Percentiles rank a stretch among this genome's conserved stretches.
Conservation (phyloP, 306 rosid species). For the Prunus mira region DNA sequence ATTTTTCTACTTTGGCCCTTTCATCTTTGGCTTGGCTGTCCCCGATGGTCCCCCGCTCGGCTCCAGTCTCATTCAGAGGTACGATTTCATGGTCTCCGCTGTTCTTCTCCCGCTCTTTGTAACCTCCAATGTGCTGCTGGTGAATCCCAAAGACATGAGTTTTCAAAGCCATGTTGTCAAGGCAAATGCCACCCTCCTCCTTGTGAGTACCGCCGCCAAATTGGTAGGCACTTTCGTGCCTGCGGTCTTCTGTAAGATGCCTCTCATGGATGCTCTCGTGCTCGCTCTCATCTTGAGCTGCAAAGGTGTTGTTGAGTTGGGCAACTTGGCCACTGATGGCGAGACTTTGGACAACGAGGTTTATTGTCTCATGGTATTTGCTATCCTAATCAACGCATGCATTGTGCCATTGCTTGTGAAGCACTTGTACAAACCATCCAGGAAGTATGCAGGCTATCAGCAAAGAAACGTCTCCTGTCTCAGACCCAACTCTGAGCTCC, state of each 20-base stretch:
- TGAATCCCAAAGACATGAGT: neutral
- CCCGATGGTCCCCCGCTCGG: constrained; percentile 75
- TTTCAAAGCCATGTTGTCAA: neutral
- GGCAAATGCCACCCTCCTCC: constrained; percentile 13
- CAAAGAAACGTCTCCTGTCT: constrained; percentile 41
- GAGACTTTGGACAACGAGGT: neutral
- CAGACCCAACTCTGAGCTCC: constrained; percentile 36
- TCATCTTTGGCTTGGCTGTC: constrained; percentile 52
- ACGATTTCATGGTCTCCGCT: constrained; percentile 50
- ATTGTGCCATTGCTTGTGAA: constrained; percentile 45
- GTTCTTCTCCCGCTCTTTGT: constrained; percentile 43
- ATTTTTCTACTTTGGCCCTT: constrained; percentile 32
- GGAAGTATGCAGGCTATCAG: constrained; percentile 46
- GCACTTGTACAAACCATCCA: constrained; percentile 57
- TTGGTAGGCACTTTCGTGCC: constrained; percentile 47
- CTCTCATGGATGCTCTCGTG: constrained; percentile 53
- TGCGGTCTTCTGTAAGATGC: constrained; percentile 57
- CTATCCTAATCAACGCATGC: neutral
- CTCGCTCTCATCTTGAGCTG: constrained; percentile 61
- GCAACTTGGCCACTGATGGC: neutral
- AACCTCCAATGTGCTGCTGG: constrained; percentile 38
- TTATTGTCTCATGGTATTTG: neutral
- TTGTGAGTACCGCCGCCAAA: constrained; percentile 37
- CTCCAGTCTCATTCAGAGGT: constrained; percentile 51
- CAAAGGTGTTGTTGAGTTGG: constrained; percentile 70